Conservation (phyloP, 2,329 filamentous ascomycete genomes). For the Aspergillus sclerotialis region DNA sequence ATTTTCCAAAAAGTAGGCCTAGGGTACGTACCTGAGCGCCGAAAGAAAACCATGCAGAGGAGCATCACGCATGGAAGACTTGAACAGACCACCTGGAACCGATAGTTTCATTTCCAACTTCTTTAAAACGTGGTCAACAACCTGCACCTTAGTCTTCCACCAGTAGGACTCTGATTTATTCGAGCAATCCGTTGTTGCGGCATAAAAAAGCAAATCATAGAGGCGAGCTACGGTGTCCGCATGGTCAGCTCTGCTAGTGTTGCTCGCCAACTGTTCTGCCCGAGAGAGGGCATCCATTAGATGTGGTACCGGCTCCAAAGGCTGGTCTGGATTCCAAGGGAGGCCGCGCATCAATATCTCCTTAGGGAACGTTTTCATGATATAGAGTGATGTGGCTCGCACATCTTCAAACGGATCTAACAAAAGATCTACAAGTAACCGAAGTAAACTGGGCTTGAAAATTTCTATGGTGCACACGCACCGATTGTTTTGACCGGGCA, state of each 20-base stretch:
- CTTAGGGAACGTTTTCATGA: constrained; percentile 36
- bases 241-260: constrained; percentile 79
- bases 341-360: constrained; percentile 17
- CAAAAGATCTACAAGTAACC: constrained; percentile 68
- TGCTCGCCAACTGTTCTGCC: constrained; percentile 33
- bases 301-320: constrained; percentile 16
- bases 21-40: constrained; percentile 48
- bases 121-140: constrained; percentile 53
- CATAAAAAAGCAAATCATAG: constrained; percentile 61
- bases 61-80: constrained; percentile 57
- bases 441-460: constrained; percentile 29
- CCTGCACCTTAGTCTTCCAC: constrained; percentile 33
- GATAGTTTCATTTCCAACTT: constrained; percentile 59
- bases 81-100: constrained; percentile 59
- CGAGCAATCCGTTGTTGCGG: constrained; percentile 37
- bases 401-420: constrained; percentile 93
- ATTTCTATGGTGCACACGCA: constrained; percentile 47
- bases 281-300: constrained; percentile 25
- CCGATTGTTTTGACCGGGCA: constrained; percentile 40
- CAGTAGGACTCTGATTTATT: constrained; percentile 11
- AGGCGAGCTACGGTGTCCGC: constrained; percentile 82
- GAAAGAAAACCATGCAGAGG: constrained; percentile 67
- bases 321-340: constrained; percentile 5
- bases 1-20: no score
- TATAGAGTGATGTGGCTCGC: constrained; percentile 47